A percentile compares a stretch with the other conserved stretches of the same genome.
Evolutionary conservation across 1,284 basidiomycete species (phyloP).

Genomic region (Ceraceosorus bombacis): DNA sequence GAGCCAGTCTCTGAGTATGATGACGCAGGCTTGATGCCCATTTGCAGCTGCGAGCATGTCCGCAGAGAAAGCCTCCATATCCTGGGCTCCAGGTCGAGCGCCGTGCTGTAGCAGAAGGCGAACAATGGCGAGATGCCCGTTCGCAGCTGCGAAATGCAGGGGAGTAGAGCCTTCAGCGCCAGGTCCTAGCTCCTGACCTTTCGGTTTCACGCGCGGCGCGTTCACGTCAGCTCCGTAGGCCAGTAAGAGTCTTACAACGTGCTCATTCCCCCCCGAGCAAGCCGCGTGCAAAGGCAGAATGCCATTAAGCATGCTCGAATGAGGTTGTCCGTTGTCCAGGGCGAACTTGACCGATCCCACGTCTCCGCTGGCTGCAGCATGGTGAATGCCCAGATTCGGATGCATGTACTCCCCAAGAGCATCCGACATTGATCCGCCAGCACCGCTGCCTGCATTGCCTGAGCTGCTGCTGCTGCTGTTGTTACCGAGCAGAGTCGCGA

Average conservation of each 20-base stretch:
- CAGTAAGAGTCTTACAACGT: slow-evolving; percentile 33
- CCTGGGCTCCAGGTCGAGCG: slow-evolving; percentile 28
- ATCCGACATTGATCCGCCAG: too few species aligned
- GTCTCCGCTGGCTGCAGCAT: slow-evolving; percentile 38
- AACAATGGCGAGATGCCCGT: slow-evolving; percentile 38
- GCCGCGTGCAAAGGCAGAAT: slow-evolving; percentile 43
- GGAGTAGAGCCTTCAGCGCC: slow-evolving; percentile 42
- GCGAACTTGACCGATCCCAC: slow-evolving; percentile 42
- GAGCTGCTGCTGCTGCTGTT: too few species aligned
- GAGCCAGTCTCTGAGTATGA: slow-evolving; percentile 30
- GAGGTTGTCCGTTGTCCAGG: slow-evolving; percentile 40
- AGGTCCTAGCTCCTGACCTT: slow-evolving; percentile 5
- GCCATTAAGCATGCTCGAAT: slow-evolving; percentile 37
- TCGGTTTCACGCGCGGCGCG: slow-evolving; percentile 19
- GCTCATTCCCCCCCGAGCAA: slow-evolving; percentile 35
- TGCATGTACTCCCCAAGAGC: neutral
- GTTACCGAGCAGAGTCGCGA: too few species aligned
- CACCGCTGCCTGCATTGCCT: too few species aligned
- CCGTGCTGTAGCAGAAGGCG: slow-evolving; percentile 37
- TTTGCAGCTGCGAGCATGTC: slow-evolving; percentile 32
- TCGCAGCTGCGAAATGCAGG: slow-evolving; percentile 45
- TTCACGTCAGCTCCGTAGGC: slow-evolving; percentile 42
- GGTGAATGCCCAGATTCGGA: slow-evolving; percentile 38
- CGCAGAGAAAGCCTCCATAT: slow-evolving; percentile 31
- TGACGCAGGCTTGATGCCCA: slow-evolving; percentile 26